Evolutionary conservation across 2,329 filamentous ascomycete species (phyloP).

Genomic region (Fusarium euwallaceae): DNA sequence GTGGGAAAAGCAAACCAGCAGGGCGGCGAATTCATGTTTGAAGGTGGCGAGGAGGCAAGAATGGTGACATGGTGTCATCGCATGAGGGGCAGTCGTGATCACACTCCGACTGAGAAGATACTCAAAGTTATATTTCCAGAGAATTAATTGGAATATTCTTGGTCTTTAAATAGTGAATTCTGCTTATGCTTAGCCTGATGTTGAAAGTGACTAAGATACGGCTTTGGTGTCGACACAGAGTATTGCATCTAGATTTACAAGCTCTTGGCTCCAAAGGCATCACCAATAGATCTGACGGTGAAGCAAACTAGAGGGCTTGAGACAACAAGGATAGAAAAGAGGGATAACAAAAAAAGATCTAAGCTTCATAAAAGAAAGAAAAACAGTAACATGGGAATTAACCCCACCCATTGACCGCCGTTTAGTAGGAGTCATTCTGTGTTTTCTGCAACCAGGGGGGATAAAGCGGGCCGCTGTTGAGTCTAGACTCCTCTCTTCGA

Average conservation of each 20-base stretch:
- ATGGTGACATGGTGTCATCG: conserved; percentile 30
- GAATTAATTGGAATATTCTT: neutral
- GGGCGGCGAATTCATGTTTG: conserved; percentile 32
- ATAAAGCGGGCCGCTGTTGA: neutral
- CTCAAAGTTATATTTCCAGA: conserved; percentile 13
- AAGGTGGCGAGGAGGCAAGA: conserved; percentile 6
- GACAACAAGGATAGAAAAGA: neutral
- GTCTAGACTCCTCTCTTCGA: neutral
- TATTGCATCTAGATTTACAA: neutral
- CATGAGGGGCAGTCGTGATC: conserved; percentile 20
- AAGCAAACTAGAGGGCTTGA: neutral
- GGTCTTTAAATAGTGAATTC: neutral
- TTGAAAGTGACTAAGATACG: neutral
- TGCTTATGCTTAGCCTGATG: neutral
- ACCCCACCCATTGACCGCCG: neutral
- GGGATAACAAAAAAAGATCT: neutral
- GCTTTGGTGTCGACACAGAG: neutral
- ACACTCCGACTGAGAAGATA: conserved; percentile 28
- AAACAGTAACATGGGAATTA: neutral
- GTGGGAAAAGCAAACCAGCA: conserved; percentile 19
- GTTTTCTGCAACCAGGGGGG: neutral
- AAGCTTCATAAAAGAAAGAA: neutral
- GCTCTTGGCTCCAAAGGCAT: neutral
- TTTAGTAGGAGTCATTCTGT: neutral
- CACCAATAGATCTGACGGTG: neutral